Evolutionary conservation across 352 stramenopile genomes (phyloP), one percentile per base, ranked within the genome.

Genomic region (Pythium folliculosum): DNA sequence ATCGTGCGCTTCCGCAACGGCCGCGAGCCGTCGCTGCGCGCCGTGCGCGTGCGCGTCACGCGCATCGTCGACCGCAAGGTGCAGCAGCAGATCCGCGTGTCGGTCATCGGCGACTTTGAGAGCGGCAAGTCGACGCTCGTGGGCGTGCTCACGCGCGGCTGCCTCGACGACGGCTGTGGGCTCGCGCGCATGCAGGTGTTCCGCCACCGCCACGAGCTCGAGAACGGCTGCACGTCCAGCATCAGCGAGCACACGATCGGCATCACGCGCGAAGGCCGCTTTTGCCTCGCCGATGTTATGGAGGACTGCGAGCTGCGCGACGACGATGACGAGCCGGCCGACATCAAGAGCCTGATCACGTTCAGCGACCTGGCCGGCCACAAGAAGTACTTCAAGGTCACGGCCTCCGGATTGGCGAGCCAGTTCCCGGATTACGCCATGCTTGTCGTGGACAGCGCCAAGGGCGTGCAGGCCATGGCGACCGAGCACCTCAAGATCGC

Each of bases 101-200:
- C 88, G 1, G 83, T 97, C 62, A 92, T 97, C 44, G 90, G 90
- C 6, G 86, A 90, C 49, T 88, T 90, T 65, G 87, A 90, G 40
- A 91, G 88, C 51, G 91, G 91, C 63, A 97, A 97, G 70, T 97
- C 89, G 60, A 97, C 91, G 40, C 63, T 97, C 14, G 84, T 97
- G 3, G 88, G 90, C 10, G 91, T 97, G n/a, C 65, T 97, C 21
- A 97, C 89, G 10, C 78, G 85, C 25, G 86, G 88, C 5, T 90
- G 77, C 51, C 69, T 93, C 23, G 91, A 97, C 60, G 89, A 97
- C 60, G 91, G 91, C 3, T 73, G 83, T 50, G 91, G 91, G 1
- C 75, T 97, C 30, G 88, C 88, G 9, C 81, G 91, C 9, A 96
- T 97, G 88, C 87, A 96, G 69, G 88, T 96, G 17, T 96, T 96